Evolutionary conservation across 2,329 filamentous ascomycete species (phyloP), one percentile per base, ranked within the genome.

Genomic region (Hypoxylon sp.): DNA sequence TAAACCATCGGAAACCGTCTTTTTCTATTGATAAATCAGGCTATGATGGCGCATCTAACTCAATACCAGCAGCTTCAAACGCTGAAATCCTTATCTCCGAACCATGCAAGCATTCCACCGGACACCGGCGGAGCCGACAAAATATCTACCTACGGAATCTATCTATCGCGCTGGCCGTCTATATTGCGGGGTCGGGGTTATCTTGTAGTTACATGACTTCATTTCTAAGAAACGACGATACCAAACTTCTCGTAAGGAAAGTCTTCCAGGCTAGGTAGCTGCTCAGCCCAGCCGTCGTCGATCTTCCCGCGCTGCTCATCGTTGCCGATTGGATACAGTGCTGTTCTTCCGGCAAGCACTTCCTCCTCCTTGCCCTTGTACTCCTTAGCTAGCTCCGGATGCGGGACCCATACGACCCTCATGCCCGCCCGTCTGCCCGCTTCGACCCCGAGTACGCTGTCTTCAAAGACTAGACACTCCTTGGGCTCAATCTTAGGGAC

Each of bases 391-490:
- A 93, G 71, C 32, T 83, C 87, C 2, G 83, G 82, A 76, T 93
- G 89, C 18, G 90, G 90, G 64, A 87, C 86, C 90, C 91, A 93
- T 2, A 92, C 81, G 2, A 89, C 88, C 72, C 90, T 83, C 90
- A 93, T 93, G 0, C 90, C 91, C 0, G 90, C 91, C 70, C 90
- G 82, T 59, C 90, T 79, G 5, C 89, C 91, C 6, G 89, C 85
- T 77, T 93, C 91, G 1, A 92, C 88, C 0, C 91, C 91, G 0
- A 88, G 85, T 12, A 93, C 89, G 46, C 87, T 88, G 71, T 93
- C 91, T 75, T 93, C 91, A 72, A 93, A 92, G 0, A 93, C 90
- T 1, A 93, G 78, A 73, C 90, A 93, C 75, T 93, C 89, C 49
- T 83, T 83, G 0, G 89, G 88, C 69, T 74, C 78, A 56, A 93